Base-by-base conservation (phyloP, 2,329 filamentous ascomycete genomes). In the Aureobasidium sp. region DNA sequence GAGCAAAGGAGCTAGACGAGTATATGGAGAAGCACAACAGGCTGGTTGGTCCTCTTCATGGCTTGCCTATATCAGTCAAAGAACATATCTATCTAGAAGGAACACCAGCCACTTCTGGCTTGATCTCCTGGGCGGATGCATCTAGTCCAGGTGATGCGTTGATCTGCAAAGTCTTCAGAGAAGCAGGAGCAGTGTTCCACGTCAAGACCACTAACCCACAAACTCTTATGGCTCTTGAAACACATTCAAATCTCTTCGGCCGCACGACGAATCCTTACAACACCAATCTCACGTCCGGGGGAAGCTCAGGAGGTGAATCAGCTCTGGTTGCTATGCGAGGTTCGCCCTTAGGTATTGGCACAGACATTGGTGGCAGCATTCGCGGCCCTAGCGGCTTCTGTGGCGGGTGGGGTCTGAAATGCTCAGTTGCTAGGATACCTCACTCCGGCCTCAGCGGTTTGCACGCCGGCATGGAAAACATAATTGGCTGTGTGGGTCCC, bases 341-440 rank as follows among this genome's bases (percentile, higher is more conserved):
- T 5, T 80, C 77, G 7, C 74, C 75, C 65, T 70, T 83, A 8
- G 81, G 81, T 2, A 77, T 83, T 50, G 81, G 78, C 2, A 77
- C 77, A 6, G 79, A 82, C 65, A 81, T 82, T 62, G 87, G 88
- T 47, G 88, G 88, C 63, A 89, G 86, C 64, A 83, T 90, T 62
- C 85, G 90, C 43, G 83, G 94, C 41, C 90, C 90, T 0, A 77
- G 86, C 0, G 81, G 82, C 36, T 93, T 89, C 76, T 94, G 90
- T 72, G 90, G 90, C 53, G 77, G 90, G 26, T 96, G 88, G 74
- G 91, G 91, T 2, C 80, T 96, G 63, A 96, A 96, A 74, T 80
- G 90, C 0, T 87, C n/a, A 7, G 48, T 53, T 2, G 62, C 55
- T 0, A 12, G 65, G 4, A 53, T 63, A 1, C 62, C 62, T 8